phyloP scores from a whole-genome alignment of 129 eudicot genomes.

The Oenanthe sinensis region DNA sequence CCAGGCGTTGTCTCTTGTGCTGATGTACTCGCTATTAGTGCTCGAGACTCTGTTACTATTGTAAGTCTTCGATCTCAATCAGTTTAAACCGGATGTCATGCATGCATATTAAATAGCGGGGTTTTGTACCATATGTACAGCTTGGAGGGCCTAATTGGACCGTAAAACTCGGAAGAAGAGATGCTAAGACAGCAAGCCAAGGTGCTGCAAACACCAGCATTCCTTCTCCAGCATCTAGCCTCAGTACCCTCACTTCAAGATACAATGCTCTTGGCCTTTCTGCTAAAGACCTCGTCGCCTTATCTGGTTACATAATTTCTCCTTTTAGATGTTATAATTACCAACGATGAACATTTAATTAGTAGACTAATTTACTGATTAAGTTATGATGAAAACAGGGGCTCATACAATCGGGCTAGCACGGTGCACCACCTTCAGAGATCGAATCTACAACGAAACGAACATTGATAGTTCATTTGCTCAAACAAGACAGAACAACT shows the following conservation, averaged over 20 bases:
- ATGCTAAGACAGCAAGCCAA: conserved; percentile 30
- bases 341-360: no score
- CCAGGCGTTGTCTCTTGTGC: conserved; percentile 34
- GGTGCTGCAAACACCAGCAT: conserved; percentile 24
- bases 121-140: not conserved
- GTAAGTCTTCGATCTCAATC: conserved; percentile 6
- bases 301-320: conserved; percentile 39
- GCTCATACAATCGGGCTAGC: conserved; percentile 9
- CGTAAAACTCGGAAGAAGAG: conserved; percentile 41
- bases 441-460: not conserved
- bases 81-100: not conserved
- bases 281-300: conserved; percentile 41
- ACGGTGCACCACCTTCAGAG: conserved; percentile 2
- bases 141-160: conserved; percentile 42
- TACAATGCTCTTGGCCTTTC: conserved; percentile 42
- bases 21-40: conserved; percentile 33
- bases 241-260: conserved; percentile 20
- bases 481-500: not conserved
- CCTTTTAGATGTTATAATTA: not conserved
- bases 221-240: conserved; percentile 34
- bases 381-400: not conserved
- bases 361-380: not conserved
- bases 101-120: no score
- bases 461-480: conserved; percentile 6
- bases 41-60: conserved; percentile 25